A percentile compares a stretch with the other conserved stretches of the same genome.
phyloP scores from a whole-genome alignment of 78 protist species.

The Anaeramoeba flamelloides region DNA sequence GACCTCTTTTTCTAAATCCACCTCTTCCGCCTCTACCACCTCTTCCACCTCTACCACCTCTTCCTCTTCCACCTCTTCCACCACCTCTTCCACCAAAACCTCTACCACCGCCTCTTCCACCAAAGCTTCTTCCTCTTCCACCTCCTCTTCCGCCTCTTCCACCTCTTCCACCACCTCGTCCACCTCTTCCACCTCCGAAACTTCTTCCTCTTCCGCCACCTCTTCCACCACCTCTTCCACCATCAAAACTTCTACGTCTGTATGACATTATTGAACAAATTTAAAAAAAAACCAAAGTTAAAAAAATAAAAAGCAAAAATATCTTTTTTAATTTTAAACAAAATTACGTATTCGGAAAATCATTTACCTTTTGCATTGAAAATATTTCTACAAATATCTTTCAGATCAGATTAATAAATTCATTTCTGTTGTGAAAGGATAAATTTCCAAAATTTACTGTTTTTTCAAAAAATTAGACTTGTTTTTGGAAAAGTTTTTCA shows the following conservation, averaged over 20 bases:
- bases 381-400: too few species aligned
- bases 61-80: constrained; percentile 23
- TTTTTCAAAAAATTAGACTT: too few species aligned
- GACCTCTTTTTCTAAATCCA: constrained; percentile 10
- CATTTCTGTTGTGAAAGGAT: too few species aligned
- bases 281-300: too few species aligned
- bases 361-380: too few species aligned
- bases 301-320: too few species aligned
- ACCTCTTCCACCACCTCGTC: constrained; percentile 35
- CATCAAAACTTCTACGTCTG: constrained; percentile 28
- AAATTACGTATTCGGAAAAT: too few species aligned
- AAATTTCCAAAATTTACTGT: too few species aligned
- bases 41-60: constrained; percentile 23
- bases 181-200: constrained; percentile 24
- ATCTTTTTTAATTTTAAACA: too few species aligned
- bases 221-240: constrained; percentile 34
- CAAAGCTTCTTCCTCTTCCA: constrained; percentile 32
- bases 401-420: too few species aligned
- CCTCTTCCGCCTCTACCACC: constrained; percentile 8
- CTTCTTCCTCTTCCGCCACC: constrained; percentile 22
- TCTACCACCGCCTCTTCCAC: constrained; percentile 31
- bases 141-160: constrained; percentile 33
- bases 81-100: constrained; percentile 28
- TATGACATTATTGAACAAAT: too few species aligned
- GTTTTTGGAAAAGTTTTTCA: too few species aligned